These are phyloP conservation scores for Phytophthora lateralis DNA, from an alignment of 352 stramenopile species.

Conservation along the genomic window DNA sequence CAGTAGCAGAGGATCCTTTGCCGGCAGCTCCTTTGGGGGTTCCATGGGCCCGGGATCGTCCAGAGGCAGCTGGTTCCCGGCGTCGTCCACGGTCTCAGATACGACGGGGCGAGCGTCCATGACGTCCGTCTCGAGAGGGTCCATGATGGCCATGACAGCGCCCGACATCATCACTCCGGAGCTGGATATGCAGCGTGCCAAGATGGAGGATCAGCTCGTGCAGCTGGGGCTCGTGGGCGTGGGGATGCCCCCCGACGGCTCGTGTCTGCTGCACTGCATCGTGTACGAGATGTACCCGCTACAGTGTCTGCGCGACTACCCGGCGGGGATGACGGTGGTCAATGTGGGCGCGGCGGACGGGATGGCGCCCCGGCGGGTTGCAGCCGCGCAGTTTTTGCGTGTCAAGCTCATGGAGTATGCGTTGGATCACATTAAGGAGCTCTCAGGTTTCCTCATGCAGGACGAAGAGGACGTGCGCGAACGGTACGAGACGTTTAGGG, in stretches of 20 bases:
- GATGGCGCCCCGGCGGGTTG: slow-evolving; percentile 72
- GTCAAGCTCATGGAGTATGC: slow-evolving; percentile 80
- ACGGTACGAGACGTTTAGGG: slow-evolving; percentile 75
- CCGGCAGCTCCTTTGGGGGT: slow-evolving; percentile 24
- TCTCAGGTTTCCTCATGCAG: slow-evolving; percentile 75
- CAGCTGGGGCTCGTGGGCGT: slow-evolving; percentile 70
- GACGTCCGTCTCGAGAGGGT: slow-evolving; percentile 42
- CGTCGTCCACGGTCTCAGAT: slow-evolving; percentile 33
- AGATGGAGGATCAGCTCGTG: slow-evolving; percentile 77
- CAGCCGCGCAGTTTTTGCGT: slow-evolving; percentile 65
- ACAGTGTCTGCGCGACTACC: slow-evolving; percentile 76
- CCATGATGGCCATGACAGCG: slow-evolving; percentile 70
- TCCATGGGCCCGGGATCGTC: slow-evolving; percentile 23
- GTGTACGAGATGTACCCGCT: slow-evolving; percentile 88
- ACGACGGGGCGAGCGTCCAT: slow-evolving; percentile 27
- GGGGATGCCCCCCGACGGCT: slow-evolving; percentile 82
- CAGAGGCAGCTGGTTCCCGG: slow-evolving; percentile 71
- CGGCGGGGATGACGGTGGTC: slow-evolving; percentile 73
- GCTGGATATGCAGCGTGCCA: slow-evolving; percentile 73
- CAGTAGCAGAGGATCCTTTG: slow-evolving; percentile 41
- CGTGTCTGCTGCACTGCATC: slow-evolving; percentile 82
- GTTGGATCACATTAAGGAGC: slow-evolving; percentile 58
- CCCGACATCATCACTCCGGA: slow-evolving; percentile 72
- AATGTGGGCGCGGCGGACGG: slow-evolving; percentile 83
- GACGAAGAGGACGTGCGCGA: slow-evolving; percentile 70